phyloP scores from a whole-genome alignment of 2,329 filamentous ascomycete genomes.

The Xylariaceae sp. region DNA sequence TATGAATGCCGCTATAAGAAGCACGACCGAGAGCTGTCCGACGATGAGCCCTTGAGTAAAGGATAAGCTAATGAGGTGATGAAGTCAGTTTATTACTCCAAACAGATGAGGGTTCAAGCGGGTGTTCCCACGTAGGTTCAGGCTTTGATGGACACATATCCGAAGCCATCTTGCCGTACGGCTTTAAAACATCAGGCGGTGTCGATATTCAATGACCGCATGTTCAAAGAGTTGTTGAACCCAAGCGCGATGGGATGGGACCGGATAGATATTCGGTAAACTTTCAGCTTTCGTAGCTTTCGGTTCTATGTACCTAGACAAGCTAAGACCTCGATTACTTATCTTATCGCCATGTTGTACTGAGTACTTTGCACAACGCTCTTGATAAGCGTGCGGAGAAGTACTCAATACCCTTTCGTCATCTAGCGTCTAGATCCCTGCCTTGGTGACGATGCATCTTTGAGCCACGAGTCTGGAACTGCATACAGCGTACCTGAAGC shows the following conservation, averaged over 20 bases:
- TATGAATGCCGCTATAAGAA: conserved; percentile 92
- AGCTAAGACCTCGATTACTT: conserved; percentile 21
- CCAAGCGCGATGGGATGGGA: background rate
- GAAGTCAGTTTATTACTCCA: conserved; percentile 23
- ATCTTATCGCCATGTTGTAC: conserved; percentile 32
- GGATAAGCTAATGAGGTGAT: conserved; percentile 62
- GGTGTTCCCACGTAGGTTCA: conserved; percentile 37
- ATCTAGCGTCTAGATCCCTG: conserved; percentile 23
- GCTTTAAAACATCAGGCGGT: conserved; percentile 5
- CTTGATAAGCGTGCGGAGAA: background rate
- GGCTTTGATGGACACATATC: conserved; percentile 39
- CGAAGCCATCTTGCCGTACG: conserved; percentile 28
- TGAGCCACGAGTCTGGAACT: conserved; percentile 14
- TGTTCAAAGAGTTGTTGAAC: background rate
- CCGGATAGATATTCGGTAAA: conserved; percentile 1
- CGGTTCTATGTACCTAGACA: no score
- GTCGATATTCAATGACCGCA: conserved; percentile 1
- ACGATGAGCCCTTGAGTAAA: conserved; percentile 94
- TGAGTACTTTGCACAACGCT: background rate
- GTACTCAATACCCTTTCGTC: conserved; percentile 27
- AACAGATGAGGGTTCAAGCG: conserved; percentile 8
- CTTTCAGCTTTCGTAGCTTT: conserved; percentile 7
- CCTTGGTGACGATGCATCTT: conserved; percentile 26
- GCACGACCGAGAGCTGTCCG: conserved; percentile 88
- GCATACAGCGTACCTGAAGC: conserved; percentile 1